Percentiles rank a stretch among this genome's conserved stretches.
These are phyloP conservation scores for Chalaropsis thielavioides DNA, from an alignment of 2,329 filamentous ascomycete species.

Conservation along the genomic window DNA sequence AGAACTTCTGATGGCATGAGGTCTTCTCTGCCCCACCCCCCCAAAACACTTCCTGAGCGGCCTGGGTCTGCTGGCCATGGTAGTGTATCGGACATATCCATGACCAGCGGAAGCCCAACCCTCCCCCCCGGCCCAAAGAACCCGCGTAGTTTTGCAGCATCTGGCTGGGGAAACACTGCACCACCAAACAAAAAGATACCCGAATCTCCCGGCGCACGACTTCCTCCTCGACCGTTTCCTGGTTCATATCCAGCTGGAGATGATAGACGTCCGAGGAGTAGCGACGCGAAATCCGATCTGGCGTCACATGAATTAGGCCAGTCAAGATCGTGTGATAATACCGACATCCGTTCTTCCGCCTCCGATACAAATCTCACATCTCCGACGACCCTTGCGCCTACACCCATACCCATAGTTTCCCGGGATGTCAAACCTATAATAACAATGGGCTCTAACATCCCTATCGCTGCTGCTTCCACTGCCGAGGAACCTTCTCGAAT, in stretches of 20 bases:
- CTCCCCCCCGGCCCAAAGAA: slow-evolving; percentile 21
- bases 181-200: slow-evolving; percentile 33
- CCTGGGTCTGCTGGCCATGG: slow-evolving; percentile 31
- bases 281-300: slow-evolving; percentile 34
- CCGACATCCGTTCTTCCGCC: neutral
- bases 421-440: slow-evolving; percentile 1
- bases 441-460: neutral
- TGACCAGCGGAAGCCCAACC: slow-evolving; percentile 23
- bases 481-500: slow-evolving; percentile 18
- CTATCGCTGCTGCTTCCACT: neutral
- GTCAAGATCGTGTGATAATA: neutral
- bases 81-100: slow-evolving; percentile 16
- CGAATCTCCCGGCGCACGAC: slow-evolving; percentile 39
- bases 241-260: slow-evolving; percentile 25
- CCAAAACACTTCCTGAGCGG: slow-evolving; percentile 31
- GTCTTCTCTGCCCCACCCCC: slow-evolving; percentile 15
- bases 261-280: slow-evolving; percentile 37
- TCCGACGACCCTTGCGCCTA: slow-evolving; percentile 3
- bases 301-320: neutral
- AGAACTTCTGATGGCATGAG: slow-evolving; percentile 33
- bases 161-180: slow-evolving; percentile 39
- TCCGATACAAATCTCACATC: slow-evolving; percentile 3
- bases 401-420: neutral
- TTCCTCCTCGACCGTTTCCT: slow-evolving; percentile 13
- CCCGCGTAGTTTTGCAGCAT: neutral